phyloP scores from a whole-genome alignment of 2,329 filamentous ascomycete genomes.

The Chalaropsis ovoidea region DNA sequence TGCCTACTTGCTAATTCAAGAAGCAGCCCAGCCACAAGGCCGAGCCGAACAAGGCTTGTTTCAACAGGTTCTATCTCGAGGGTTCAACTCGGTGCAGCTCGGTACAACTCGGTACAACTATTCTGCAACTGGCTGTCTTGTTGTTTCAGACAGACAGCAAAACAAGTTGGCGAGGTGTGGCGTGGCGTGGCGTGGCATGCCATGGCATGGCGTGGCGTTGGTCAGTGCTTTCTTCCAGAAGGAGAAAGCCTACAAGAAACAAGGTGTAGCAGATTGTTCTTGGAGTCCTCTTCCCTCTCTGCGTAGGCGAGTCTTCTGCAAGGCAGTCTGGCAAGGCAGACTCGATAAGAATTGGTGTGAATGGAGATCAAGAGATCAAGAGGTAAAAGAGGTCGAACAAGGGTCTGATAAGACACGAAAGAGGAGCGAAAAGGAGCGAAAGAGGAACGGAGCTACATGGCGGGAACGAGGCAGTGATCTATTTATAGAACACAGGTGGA shows the following conservation, averaged over 20 bases:
- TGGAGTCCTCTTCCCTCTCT: background rate
- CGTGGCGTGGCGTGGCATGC: too few relatives aligned
- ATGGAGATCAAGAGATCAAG: too few relatives aligned
- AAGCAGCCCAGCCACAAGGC: too few relatives aligned
- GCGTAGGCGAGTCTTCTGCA: background rate
- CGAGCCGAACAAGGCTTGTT: background rate
- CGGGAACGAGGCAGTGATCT: background rate
- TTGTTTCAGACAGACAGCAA: background rate
- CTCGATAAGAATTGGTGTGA: background rate
- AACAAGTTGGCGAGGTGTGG: too few relatives aligned
- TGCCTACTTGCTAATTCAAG: too few relatives aligned
- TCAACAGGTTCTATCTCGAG: background rate
- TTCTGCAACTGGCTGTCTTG: background rate
- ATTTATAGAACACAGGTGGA: background rate
- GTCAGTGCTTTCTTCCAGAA: background rate
- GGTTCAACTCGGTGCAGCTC: too few relatives aligned
- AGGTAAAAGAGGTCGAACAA: too few relatives aligned
- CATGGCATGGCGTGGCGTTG: too few relatives aligned
- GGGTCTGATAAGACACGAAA: too few relatives aligned
- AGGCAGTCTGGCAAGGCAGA: slow-evolving; percentile 7
- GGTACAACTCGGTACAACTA: too few relatives aligned
- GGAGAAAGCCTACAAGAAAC: background rate
- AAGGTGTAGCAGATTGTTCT: background rate
- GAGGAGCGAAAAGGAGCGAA: background rate
- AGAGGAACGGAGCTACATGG: background rate